phyloP scores from a whole-genome alignment of 257 asterid species.

The Solanum acaule region DNA sequence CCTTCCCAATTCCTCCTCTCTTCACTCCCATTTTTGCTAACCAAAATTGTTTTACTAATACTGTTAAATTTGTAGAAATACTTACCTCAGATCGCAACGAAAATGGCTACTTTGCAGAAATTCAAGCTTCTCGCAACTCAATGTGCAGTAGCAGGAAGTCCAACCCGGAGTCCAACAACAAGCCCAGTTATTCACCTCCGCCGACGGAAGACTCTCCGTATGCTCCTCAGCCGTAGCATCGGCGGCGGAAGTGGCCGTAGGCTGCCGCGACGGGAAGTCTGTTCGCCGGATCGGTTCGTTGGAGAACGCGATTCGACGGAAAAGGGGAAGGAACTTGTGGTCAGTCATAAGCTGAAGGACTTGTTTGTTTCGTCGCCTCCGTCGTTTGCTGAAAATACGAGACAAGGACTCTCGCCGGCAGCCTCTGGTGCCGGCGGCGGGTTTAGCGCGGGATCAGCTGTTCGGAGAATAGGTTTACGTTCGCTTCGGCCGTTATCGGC shows the following conservation, averaged over 20 bases:
- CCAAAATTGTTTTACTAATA: background rate
- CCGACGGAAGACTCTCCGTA: constrained; percentile 77
- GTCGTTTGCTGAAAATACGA: constrained; percentile 37
- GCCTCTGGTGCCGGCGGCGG: background rate
- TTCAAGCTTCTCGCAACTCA: constrained; percentile 78
- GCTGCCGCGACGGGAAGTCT: constrained; percentile 14
- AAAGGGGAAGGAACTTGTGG: constrained; percentile 20
- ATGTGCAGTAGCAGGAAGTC: constrained; percentile 80
- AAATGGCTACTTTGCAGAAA: constrained; percentile 81
- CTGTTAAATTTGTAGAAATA: background rate
- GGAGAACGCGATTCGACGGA: constrained; percentile 15
- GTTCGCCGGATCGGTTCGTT: constrained; percentile 24
- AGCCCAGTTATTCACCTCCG: constrained; percentile 93
- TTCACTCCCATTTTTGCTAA: background rate
- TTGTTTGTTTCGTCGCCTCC: constrained; percentile 66
- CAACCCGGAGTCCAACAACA: constrained; percentile 70
- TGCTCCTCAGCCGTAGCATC: constrained; percentile 59
- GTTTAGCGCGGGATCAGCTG: constrained; percentile 6
- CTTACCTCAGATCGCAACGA: background rate
- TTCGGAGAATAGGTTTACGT: constrained; percentile 28
- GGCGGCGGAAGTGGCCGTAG: constrained; percentile 17
- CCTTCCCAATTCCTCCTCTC: background rate
- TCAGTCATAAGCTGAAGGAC: constrained; percentile 52
- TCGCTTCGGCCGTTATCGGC: constrained; percentile 66
- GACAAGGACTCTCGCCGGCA: constrained; percentile 30